These are phyloP conservation scores for Umbellularia californica DNA, from an alignment of 164 flowering plant species.

Conservation along the genomic window DNA sequence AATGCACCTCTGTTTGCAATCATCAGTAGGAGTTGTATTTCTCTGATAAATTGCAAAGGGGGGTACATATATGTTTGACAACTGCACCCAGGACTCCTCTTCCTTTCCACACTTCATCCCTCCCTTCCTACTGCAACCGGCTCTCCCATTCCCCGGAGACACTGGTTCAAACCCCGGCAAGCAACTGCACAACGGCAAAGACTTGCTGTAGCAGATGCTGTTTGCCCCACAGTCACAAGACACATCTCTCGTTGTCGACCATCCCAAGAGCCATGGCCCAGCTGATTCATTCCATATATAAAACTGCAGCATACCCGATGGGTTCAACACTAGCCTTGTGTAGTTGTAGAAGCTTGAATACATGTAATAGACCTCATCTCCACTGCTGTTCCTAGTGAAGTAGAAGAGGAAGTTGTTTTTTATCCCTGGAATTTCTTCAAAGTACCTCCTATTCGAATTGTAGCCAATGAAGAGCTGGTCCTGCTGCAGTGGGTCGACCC, in stretches of 20 bases:
- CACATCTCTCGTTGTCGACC: neutral
- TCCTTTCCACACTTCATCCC: neutral
- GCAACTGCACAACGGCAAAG: neutral
- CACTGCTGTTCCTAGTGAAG: neutral
- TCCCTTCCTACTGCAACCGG: neutral
- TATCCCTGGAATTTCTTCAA: neutral
- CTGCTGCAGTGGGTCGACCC: constrained; percentile 11
- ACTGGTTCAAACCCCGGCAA: neutral
- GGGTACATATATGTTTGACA: neutral
- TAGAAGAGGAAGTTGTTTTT: neutral
- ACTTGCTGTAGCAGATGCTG: neutral
- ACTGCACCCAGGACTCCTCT: neutral
- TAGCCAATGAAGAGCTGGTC: neutral
- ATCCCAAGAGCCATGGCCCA: constrained; percentile 9
- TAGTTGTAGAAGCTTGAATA: neutral
- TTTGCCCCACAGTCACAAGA: neutral
- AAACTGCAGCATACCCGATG: constrained; percentile 3
- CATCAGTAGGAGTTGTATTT: neutral
- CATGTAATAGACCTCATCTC: neutral
- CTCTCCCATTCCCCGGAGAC: neutral
- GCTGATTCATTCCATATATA: constrained; percentile 16
- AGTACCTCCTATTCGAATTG: neutral
- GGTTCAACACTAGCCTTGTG: neutral
- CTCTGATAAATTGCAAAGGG: rapidly evolving
- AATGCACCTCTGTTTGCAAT: neutral